Conservation (phyloP, 306 rosid species). For the Cucurbita argyrosperma region DNA sequence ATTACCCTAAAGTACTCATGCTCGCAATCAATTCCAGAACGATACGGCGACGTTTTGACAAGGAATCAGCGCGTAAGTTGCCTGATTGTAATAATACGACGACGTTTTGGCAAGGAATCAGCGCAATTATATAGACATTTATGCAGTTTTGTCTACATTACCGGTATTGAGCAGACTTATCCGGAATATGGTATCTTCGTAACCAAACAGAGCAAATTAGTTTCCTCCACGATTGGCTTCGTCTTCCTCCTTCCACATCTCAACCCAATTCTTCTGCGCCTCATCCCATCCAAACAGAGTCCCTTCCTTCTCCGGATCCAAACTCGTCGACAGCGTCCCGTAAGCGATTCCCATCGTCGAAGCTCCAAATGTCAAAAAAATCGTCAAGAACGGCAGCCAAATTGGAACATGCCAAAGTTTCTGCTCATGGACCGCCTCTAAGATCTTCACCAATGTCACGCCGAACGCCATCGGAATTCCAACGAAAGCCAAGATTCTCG, state of each 20-base stretch:
- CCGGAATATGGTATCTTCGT: background rate
- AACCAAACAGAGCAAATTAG: background rate
- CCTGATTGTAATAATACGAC: too few relatives aligned
- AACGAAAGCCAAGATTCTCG: slow-evolving; percentile 43
- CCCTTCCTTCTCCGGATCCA: slow-evolving; percentile 57
- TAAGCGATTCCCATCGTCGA: slow-evolving; percentile 61
- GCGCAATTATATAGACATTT: background rate
- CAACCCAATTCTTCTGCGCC: slow-evolving; percentile 53
- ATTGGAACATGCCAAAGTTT: slow-evolving; percentile 39
- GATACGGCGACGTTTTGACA: too few relatives aligned
- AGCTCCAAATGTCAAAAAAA: slow-evolving; percentile 44
- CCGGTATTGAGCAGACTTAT: background rate
- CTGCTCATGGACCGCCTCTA: slow-evolving; percentile 34
- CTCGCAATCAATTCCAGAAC: too few relatives aligned
- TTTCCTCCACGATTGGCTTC: background rate
- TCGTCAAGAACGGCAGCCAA: slow-evolving; percentile 61
- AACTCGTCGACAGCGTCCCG: slow-evolving; percentile 62
- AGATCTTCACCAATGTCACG: slow-evolving; percentile 30
- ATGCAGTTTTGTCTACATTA: background rate
- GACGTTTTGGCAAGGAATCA: too few relatives aligned
- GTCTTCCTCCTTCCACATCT: slow-evolving; percentile 78
- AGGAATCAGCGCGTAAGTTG: too few relatives aligned
- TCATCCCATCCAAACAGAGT: slow-evolving; percentile 59
- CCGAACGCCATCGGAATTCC: slow-evolving; percentile 64
- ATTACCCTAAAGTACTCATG: too few relatives aligned